Conservation (phyloP, 192 early-diverging fungal species). For the Pilaira anomala region DNA sequence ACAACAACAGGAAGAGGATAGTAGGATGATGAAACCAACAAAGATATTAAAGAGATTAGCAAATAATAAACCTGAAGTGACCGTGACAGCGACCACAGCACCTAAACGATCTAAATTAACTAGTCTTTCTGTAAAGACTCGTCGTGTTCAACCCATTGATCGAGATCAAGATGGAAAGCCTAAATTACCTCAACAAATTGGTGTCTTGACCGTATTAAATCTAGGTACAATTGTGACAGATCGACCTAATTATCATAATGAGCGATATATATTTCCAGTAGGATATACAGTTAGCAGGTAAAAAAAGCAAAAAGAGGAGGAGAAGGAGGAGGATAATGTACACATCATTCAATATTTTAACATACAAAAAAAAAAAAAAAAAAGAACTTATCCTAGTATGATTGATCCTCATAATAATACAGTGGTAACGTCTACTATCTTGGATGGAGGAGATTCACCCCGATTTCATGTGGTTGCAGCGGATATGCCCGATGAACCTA, state of each 20-base stretch:
- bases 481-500: constrained; percentile 69
- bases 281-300: constrained; percentile 68
- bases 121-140: constrained; percentile 25
- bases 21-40: too few species aligned
- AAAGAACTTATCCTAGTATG: constrained; percentile 67
- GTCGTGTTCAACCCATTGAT: constrained; percentile 45
- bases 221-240: constrained; percentile 77
- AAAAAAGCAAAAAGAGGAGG: too few species aligned
- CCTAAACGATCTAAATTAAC: constrained; percentile 30
- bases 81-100: constrained; percentile 24
- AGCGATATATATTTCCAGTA: constrained; percentile 91
- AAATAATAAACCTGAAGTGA: background rate
- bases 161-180: constrained; percentile 63
- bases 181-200: constrained; percentile 74
- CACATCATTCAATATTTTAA: background rate
- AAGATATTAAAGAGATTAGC: too few species aligned
- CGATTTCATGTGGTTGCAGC: constrained; percentile 81
- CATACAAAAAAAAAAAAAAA: too few species aligned
- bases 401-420: constrained; percentile 53
- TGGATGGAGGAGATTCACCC: constrained; percentile 71
- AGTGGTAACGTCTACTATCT: constrained; percentile 61
- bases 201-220: constrained; percentile 67
- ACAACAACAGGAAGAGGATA: too few species aligned
- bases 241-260: constrained; percentile 77
- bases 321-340: background rate